These are phyloP conservation scores for Candida ortonii DNA, from an alignment of 805 yeast genomes.

Conservation along the genomic window DNA sequence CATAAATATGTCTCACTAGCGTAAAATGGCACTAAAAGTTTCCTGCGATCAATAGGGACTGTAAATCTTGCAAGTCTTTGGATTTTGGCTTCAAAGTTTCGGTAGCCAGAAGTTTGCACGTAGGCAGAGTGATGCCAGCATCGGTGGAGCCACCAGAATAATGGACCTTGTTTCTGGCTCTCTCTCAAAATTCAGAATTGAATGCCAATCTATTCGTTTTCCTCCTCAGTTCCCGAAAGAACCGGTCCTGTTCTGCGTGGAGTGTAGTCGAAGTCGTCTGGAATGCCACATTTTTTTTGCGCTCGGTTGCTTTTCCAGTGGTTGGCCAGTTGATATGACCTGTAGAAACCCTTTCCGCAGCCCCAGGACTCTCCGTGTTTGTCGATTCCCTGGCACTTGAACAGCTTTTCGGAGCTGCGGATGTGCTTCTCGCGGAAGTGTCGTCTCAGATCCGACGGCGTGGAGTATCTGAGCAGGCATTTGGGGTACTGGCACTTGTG, in stretches of 20 bases:
- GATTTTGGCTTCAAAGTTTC: too few relatives aligned
- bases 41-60: too few relatives aligned
- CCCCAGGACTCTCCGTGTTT: constrained; percentile 15
- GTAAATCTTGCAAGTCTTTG: too few relatives aligned
- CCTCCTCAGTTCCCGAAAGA: too few relatives aligned
- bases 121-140: too few relatives aligned
- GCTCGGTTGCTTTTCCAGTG: constrained; percentile 24
- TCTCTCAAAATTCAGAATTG: too few relatives aligned
- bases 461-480: constrained; percentile 14
- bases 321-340: constrained; percentile 20
- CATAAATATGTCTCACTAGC: too few relatives aligned
- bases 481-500: constrained; percentile 14
- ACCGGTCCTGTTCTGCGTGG: constrained; percentile 12
- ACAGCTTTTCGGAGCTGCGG: constrained; percentile 9
- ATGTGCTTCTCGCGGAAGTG: constrained; percentile 20
- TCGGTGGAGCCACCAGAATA: too few relatives aligned
- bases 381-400: constrained; percentile 14
- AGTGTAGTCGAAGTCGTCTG: constrained; percentile 16
- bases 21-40: too few relatives aligned
- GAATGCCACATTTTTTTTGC: constrained; percentile 17
- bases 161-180: too few relatives aligned
- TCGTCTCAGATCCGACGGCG: constrained; percentile 22
- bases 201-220: constrained; percentile 1
- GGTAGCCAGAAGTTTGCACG: too few relatives aligned
- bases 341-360: constrained; percentile 19